phyloP scores from a whole-genome alignment of 2,329 filamentous ascomycete species.

The Aureobasidium pullulans region DNA sequence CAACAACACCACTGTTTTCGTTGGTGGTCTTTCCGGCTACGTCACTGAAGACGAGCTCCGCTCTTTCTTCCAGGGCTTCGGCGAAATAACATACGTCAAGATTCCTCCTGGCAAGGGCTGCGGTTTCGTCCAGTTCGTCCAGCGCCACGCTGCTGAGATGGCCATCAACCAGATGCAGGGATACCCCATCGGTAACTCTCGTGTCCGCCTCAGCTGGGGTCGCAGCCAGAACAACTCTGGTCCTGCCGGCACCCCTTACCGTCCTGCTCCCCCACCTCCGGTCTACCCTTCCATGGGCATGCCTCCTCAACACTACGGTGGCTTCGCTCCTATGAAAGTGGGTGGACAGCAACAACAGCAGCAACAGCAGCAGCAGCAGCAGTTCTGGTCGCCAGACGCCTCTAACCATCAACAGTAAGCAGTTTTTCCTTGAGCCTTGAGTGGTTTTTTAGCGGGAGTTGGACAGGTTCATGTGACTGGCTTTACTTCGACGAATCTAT shows the following conservation, averaged over 20 bases:
- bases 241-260: constrained; percentile 89
- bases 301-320: constrained; percentile 56
- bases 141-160: constrained; percentile 98
- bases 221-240: constrained; percentile 99
- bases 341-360: constrained; percentile 12
- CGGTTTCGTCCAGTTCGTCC: constrained; percentile 97
- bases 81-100: constrained; percentile 99
- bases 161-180: constrained; percentile 99
- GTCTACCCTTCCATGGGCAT: constrained; percentile 66
- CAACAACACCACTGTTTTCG: constrained; percentile 99
- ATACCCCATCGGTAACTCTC: constrained; percentile 97
- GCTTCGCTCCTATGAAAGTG: constrained; percentile 63
- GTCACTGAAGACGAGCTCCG: constrained; percentile 99
- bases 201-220: constrained; percentile 94
- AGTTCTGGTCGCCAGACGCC: neutral
- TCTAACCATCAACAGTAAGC: constrained; percentile 23
- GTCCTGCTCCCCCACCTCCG: constrained; percentile 77
- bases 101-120: constrained; percentile 98
- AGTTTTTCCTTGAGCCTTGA: constrained; percentile 31
- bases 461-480: constrained; percentile 23
- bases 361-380: neutral
- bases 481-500: constrained; percentile 18
- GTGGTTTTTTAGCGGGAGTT: constrained; percentile 36
- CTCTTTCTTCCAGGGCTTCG: constrained; percentile 99
- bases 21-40: constrained; percentile 92